These are phyloP conservation scores for Neospermospora avenae DNA, from an alignment of 2,329 filamentous ascomycete genomes.

Conservation along the genomic window DNA sequence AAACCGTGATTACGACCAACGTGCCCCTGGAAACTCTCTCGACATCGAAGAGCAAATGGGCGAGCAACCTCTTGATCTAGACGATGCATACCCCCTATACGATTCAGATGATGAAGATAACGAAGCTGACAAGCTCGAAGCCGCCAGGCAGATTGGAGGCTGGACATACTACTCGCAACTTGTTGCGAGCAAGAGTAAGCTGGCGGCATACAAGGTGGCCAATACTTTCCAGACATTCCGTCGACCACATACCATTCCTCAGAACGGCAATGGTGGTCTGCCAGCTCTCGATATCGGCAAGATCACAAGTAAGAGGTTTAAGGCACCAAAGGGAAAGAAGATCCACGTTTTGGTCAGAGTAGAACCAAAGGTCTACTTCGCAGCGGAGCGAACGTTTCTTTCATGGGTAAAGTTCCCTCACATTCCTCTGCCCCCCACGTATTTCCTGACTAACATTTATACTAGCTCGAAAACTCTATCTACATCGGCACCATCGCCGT, in stretches of 20 bases:
- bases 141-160: conserved; percentile 72
- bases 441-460: conserved; percentile 19
- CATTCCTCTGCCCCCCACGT: background rate
- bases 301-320: conserved; percentile 59
- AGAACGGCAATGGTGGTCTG: conserved; percentile 45
- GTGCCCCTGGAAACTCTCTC: conserved; percentile 41
- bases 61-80: conserved; percentile 50
- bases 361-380: conserved; percentile 97
- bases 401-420: conserved; percentile 67
- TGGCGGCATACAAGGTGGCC: conserved; percentile 20
- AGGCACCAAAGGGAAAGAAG: conserved; percentile 77
- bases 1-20: conserved; percentile 21
- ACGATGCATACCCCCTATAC: conserved; percentile 76
- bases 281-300: conserved; percentile 53
- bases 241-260: conserved; percentile 17
- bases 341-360: conserved; percentile 96
- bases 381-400: conserved; percentile 91
- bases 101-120: conserved; percentile 86
- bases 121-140: conserved; percentile 70
- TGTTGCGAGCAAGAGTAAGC: conserved; percentile 38
- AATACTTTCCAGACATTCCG: conserved; percentile 16
- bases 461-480: conserved; percentile 88
- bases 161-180: conserved; percentile 69
- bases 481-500: conserved; percentile 87
- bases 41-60: conserved; percentile 85